Base-by-base conservation (phyloP, 1,284 basidiomycete genomes). In the Trametes pubescens region DNA sequence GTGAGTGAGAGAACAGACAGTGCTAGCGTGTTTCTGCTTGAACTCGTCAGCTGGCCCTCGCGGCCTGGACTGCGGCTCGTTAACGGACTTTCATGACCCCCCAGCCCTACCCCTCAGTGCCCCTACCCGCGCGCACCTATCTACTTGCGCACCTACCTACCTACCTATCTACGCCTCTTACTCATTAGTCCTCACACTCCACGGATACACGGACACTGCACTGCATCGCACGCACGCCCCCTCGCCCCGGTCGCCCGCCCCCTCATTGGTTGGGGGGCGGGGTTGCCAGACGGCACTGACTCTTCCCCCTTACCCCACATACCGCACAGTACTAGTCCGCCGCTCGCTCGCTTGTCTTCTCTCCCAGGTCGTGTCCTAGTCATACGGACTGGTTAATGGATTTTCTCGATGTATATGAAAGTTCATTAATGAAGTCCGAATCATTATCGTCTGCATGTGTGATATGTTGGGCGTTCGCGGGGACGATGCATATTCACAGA, bases 371-470 rank as follows among this genome's bases (percentile, higher is more conserved):
- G 54, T 46, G 51, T 47, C 43, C n/a, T 52, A 44, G 24, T 34
- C n/a, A 29, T 59, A 59, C 57, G 57, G 49, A 59, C 57, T 51
- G 34, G 38, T 26, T 59, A 59, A 59, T 59, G 57, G 57, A 59
- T 44, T 40, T 35, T 44, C 34, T 35, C 16, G 43, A 4, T 44
- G n/a, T 21, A 4, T 22, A 11, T 6, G 37, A 10, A 16, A 11
- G 34, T 35, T n/a, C n/a, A n/a, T n/a, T n/a, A n/a, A n/a, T n/a
- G n/a, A n/a, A n/a, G n/a, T n/a, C 8, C 29, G 29, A 32, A 32
- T 32, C 3, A 3, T 3, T 3, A 32, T 32, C 29, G 29, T 8
- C 29, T 3, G 29, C 8, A 8, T 32, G 29, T 32, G 8, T 32
- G 4, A 32, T 32, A 8, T 3, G 37, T 13, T 38, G 37, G 37